A percentile compares a stretch with the other conserved stretches of the same genome.
These are phyloP conservation scores for Lichtheimia ornata DNA, from an alignment of 371 early-diverging fungal genomes.

Conservation along the genomic window DNA sequence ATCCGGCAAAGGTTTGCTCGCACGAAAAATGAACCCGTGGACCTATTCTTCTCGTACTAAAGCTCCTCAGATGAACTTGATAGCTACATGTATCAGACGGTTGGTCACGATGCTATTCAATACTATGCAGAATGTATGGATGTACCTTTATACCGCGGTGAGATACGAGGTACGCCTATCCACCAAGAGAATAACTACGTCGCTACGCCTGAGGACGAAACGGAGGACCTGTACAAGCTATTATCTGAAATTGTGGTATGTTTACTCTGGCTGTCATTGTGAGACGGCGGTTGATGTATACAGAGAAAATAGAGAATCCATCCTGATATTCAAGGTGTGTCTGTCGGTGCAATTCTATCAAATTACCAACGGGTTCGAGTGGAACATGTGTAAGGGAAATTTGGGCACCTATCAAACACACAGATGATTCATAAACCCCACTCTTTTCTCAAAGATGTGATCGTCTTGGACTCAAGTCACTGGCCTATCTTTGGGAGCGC, in stretches of 20 bases:
- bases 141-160: conserved; percentile 85
- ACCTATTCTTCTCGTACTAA: background rate
- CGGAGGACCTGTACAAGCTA: conserved; percentile 92
- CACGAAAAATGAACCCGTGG: background rate
- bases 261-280: background rate
- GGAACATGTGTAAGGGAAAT: conserved; percentile 79
- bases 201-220: conserved; percentile 83
- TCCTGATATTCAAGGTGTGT: conserved; percentile 89
- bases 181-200: conserved; percentile 69
- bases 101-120: conserved; percentile 92
- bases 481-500: conserved; percentile 95
- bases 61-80: conserved; percentile 82
- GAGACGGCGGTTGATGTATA: background rate
- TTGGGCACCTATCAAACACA: background rate
- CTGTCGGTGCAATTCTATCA: conserved; percentile 98
- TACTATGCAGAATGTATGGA: conserved; percentile 88
- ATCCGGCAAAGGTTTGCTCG: conserved; percentile 59
- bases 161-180: conserved; percentile 78
- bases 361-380: conserved; percentile 98
- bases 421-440: background rate
- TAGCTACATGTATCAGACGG: conserved; percentile 99
- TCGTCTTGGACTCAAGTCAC: conserved; percentile 78
- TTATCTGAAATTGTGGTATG: conserved; percentile 69
- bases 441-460: conserved; percentile 61
- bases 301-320: conserved; percentile 47